Conservation (phyloP, 176 grass and related monocot genomes). For the Oryza punctata region DNA sequence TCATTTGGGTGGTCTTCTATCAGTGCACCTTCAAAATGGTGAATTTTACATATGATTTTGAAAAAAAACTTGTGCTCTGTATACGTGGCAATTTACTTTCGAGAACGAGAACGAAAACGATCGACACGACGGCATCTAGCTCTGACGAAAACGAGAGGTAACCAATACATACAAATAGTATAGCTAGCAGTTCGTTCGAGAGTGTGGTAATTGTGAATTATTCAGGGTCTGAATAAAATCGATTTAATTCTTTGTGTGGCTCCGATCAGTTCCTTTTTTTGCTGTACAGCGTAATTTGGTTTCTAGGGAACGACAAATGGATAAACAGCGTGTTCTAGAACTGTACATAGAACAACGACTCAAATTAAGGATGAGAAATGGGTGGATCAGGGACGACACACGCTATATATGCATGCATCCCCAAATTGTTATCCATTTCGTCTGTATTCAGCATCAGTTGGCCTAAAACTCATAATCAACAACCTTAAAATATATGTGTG, state of each 20-base stretch:
- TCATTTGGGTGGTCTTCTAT: neutral
- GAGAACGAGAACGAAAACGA: neutral
- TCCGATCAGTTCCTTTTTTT: neutral
- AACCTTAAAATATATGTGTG: no score
- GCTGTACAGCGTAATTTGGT: neutral
- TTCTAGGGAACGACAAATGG: neutral
- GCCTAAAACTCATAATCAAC: no score
- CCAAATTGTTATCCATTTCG: neutral
- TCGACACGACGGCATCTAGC: neutral
- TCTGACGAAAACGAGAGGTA: neutral
- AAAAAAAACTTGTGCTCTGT: neutral
- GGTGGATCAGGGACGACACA: neutral
- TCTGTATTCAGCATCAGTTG: neutral
- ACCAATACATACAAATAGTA: no score
- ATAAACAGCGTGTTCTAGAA: neutral
- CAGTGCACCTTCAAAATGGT: neutral
- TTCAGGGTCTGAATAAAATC: constrained; percentile 2
- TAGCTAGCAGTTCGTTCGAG: neutral
- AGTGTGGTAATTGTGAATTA: no score
- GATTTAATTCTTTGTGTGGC: neutral
- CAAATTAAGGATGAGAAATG: neutral
- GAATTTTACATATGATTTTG: neutral
- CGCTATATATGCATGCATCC: neutral
- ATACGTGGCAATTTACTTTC: neutral
- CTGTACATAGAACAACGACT: neutral